phyloP scores from a whole-genome alignment of 306 rosid species.

The Betula pendula region DNA sequence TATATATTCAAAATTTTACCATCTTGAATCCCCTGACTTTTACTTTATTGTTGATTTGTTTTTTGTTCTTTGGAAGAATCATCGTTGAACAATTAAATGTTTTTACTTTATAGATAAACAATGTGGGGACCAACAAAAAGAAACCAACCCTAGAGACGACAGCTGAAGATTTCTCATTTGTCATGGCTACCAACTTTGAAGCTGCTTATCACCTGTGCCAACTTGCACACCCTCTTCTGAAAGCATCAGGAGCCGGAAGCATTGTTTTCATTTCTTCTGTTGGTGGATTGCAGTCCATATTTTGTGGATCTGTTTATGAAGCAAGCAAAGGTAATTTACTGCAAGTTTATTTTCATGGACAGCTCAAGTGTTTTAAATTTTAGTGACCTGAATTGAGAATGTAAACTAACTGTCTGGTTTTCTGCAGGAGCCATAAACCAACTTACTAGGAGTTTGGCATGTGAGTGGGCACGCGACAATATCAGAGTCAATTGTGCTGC shows the following conservation, averaged over 20 bases:
- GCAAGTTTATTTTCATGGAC: background rate
- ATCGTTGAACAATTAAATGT: background rate
- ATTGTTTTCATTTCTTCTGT: constrained; percentile 40
- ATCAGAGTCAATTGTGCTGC: constrained; percentile 52
- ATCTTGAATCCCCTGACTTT: background rate
- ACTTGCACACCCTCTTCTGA: constrained; percentile 40
- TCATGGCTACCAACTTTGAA: constrained; percentile 37
- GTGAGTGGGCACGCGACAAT: constrained; percentile 22
- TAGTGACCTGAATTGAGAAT: too few species aligned
- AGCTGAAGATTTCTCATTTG: constrained; percentile 20
- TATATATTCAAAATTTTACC: too few species aligned
- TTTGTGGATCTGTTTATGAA: constrained; percentile 31
- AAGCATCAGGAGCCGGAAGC: constrained; percentile 27
- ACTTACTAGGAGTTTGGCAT: constrained; percentile 6
- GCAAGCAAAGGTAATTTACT: constrained; percentile 33
- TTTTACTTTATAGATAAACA: background rate
- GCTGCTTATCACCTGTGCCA: constrained; percentile 37
- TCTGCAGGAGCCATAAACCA: constrained; percentile 17
- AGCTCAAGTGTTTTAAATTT: background rate
- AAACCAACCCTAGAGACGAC: constrained; percentile 18
- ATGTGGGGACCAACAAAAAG: background rate
- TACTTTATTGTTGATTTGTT: background rate
- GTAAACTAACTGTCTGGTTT: background rate
- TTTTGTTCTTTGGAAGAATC: too few species aligned
- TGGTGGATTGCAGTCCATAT: constrained; percentile 33